These are phyloP conservation scores for Persicaria maculosa DNA, from an alignment of 148 eudicot genomes.

Conservation along the genomic window DNA sequence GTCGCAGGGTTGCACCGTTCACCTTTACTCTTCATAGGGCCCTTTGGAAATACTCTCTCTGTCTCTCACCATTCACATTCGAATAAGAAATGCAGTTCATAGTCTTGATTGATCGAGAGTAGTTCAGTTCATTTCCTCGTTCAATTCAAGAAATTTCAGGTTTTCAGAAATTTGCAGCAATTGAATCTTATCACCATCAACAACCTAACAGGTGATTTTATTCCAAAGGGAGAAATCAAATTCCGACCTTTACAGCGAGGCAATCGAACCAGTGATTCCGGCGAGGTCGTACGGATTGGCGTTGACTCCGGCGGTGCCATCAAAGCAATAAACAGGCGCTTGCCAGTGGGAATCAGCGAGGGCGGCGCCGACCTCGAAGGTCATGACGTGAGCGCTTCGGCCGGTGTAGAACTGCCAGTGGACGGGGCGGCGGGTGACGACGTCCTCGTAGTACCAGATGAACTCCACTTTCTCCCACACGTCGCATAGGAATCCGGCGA, in stretches of 20 bases:
- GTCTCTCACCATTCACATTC: background rate
- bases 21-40: background rate
- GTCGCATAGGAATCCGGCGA: slow-evolving; percentile 49
- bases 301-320: slow-evolving; percentile 15
- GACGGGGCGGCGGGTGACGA: slow-evolving; percentile 49
- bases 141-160: no score
- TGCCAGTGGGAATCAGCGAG: slow-evolving; percentile 59
- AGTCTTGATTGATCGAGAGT: background rate
- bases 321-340: slow-evolving; percentile 49
- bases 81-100: background rate
- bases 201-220: background rate
- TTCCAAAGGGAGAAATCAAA: background rate
- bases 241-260: background rate
- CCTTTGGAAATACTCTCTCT: background rate
- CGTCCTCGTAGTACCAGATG: slow-evolving; percentile 57
- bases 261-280: background rate
- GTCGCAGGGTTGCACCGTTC: background rate
- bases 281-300: background rate
- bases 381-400: slow-evolving; percentile 52
- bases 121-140: background rate
- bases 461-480: slow-evolving; percentile 62
- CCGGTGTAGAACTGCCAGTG: slow-evolving; percentile 57
- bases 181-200: background rate
- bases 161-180: no score
- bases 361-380: slow-evolving; percentile 60